Evolutionary conservation across 352 stramenopile species (phyloP).

Genomic region (Globisporangium emineosum): DNA sequence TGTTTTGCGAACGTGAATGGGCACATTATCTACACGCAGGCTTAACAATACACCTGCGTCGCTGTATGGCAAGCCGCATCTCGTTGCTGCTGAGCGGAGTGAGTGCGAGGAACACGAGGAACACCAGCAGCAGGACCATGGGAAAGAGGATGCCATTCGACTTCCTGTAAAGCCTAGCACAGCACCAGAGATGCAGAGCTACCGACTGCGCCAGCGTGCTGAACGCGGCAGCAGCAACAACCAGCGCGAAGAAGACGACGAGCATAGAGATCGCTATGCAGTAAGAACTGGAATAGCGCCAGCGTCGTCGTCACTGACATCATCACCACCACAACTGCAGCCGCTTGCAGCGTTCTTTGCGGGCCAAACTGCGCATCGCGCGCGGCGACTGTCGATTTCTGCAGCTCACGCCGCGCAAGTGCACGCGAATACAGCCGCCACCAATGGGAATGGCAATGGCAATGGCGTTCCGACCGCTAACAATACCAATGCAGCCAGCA

Average conservation of each 20-base stretch:
- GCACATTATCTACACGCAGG: conserved; percentile 11
- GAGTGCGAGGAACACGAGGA: conserved; percentile 2
- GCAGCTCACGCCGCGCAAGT: conserved; percentile 18
- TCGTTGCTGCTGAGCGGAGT: neutral
- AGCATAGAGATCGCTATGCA: neutral
- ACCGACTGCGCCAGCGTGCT: conserved; percentile 4
- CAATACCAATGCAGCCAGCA: neutral
- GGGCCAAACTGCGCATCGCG: conserved; percentile 16
- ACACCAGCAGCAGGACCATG: neutral
- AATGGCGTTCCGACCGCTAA: conserved; percentile 10
- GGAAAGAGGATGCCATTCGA: conserved; percentile 10
- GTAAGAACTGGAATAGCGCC: neutral
- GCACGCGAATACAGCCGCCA: conserved; percentile 9
- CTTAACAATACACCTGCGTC: conserved; percentile 23
- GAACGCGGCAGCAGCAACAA: conserved; percentile 14
- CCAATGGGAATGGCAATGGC: neutral
- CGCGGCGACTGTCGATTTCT: conserved; percentile 19
- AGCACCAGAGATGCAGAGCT: conserved; percentile 2
- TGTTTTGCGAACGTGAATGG: conserved; percentile 12
- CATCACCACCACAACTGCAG: conserved; percentile 2
- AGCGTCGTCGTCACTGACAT: neutral
- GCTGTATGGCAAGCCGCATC: conserved; percentile 12
- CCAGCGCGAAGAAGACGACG: conserved; percentile 8
- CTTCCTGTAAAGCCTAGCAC: conserved; percentile 8
- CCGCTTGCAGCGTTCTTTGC: conserved; percentile 26